phyloP scores from a whole-genome alignment of 805 yeast genomes.

The Teunomyces aglyptinius region DNA sequence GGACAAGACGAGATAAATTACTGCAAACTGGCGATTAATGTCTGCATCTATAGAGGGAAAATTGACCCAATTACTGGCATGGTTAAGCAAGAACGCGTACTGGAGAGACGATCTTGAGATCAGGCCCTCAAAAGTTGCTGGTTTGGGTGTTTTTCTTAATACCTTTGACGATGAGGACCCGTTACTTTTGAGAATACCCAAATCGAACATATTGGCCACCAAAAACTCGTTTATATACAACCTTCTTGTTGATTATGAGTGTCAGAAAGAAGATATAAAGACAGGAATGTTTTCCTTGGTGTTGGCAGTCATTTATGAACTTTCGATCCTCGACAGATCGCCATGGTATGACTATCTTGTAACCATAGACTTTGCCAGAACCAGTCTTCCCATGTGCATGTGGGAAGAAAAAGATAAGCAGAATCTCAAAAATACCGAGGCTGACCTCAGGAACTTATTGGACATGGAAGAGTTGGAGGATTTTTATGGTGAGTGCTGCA shows the following conservation, averaged over 20 bases:
- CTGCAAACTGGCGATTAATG: conserved; percentile 5
- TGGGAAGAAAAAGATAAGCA: conserved; percentile 56
- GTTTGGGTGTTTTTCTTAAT: conserved; percentile 72
- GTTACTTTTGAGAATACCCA: conserved; percentile 59
- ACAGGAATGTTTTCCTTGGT: conserved; percentile 65
- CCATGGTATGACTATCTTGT: conserved; percentile 76
- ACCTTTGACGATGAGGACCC: conserved; percentile 26
- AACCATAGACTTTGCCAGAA: conserved; percentile 43
- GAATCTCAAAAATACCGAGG: conserved; percentile 58
- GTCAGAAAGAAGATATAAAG: conserved; percentile 34
- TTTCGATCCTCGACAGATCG: conserved; percentile 53
- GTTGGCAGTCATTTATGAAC: conserved; percentile 71
- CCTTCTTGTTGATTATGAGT: conserved; percentile 52
- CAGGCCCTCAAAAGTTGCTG: conserved; percentile 52
- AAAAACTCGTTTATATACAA: conserved; percentile 65
- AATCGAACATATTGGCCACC: conserved; percentile 54
- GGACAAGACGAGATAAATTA: not conserved
- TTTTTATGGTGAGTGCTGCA: conserved; percentile 38
- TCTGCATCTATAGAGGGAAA: conserved; percentile 5
- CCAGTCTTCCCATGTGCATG: conserved; percentile 56
- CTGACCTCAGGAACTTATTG: conserved; percentile 57
- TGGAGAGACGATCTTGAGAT: conserved; percentile 53
- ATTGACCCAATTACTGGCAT: conserved; percentile 25
- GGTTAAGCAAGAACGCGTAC: conserved; percentile 58
- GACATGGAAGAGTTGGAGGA: conserved; percentile 44